Percentiles rank a stretch among this genome's conserved stretches.
Evolutionary conservation across 768 basidiomycete genomes (phyloP).

Genomic region (Austroboletus festivus): DNA sequence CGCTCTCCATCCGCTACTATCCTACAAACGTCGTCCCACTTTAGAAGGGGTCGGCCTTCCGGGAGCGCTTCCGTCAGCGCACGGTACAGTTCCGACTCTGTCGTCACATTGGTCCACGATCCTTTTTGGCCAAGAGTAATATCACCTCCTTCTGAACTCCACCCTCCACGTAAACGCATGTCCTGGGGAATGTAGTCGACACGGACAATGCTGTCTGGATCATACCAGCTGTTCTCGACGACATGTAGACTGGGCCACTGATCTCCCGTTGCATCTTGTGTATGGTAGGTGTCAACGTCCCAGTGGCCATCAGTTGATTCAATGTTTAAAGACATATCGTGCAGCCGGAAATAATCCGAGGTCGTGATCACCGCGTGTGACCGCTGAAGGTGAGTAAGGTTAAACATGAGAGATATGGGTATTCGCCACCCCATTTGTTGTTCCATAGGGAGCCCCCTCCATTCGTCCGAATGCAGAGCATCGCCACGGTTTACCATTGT

Average conservation of each 20-base stretch:
- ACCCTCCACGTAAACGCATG: constrained; percentile 32
- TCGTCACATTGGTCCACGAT: constrained; percentile 14
- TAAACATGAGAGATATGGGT: constrained; percentile 40
- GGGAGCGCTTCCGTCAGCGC: constrained; percentile 17
- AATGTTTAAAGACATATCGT: constrained; percentile 29
- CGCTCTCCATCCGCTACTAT: constrained; percentile 20
- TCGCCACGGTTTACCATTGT: constrained; percentile 47
- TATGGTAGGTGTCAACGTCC: constrained; percentile 35
- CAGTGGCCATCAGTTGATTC: constrained; percentile 40
- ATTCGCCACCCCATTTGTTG: constrained; percentile 36
- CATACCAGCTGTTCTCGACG: constrained; percentile 40
- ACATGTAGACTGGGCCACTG: constrained; percentile 26
- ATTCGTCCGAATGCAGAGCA: constrained; percentile 37
- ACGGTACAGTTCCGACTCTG: constrained; percentile 15
- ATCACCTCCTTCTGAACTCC: constrained; percentile 19
- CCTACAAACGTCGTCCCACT: constrained; percentile 24
- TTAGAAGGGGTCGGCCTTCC: constrained; percentile 14
- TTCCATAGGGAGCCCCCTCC: constrained; percentile 37
- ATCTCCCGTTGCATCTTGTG: constrained; percentile 12
- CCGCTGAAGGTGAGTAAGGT: constrained; percentile 38
- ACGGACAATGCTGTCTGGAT: constrained; percentile 32
- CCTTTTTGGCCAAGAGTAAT: constrained; percentile 15
- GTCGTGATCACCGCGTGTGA: constrained; percentile 38
- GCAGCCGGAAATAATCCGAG: constrained; percentile 42
- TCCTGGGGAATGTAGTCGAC: constrained; percentile 35